Evolutionary conservation across 106 monocot genomes (phyloP).

Genomic region (Dioscorea zingiberensis): DNA sequence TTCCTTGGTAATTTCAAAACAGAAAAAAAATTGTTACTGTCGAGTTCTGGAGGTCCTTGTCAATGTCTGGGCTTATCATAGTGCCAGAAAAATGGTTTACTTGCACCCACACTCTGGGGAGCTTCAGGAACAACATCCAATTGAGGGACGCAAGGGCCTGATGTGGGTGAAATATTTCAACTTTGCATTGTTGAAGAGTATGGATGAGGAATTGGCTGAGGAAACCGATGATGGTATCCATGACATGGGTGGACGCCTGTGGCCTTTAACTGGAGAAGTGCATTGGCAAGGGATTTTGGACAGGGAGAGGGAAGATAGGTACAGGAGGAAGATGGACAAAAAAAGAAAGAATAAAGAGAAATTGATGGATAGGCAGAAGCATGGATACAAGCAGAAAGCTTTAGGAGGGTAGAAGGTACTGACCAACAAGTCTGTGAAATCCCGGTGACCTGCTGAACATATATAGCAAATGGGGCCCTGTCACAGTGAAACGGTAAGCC

Average conservation of each 20-base stretch:
- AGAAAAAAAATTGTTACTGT: constrained; percentile 88
- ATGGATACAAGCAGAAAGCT: constrained; percentile 87
- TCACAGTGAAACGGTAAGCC: too few relatives aligned
- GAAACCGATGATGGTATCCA: constrained; percentile 66
- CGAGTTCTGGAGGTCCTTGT: constrained; percentile 70
- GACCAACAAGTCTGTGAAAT: too few relatives aligned
- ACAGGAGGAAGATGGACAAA: constrained; percentile 82
- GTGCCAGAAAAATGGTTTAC: constrained; percentile 79
- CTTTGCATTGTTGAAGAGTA: constrained; percentile 59
- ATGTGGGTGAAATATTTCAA: constrained; percentile 86
- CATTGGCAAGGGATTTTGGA: constrained; percentile 69
- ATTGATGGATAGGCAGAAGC: constrained; percentile 68
- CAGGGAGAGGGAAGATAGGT: constrained; percentile 74
- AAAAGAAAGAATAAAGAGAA: constrained; percentile 71
- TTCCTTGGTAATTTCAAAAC: constrained; percentile 7
- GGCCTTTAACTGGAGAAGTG: constrained; percentile 90
- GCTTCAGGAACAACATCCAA: constrained; percentile 62
- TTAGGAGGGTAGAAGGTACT: constrained; percentile 31
- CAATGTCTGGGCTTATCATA: constrained; percentile 97
- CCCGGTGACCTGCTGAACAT: too few relatives aligned
- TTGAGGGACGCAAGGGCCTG: constrained; percentile 37
- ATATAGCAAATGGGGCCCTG: too few relatives aligned
- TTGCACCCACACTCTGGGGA: constrained; percentile 57
- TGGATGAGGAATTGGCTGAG: constrained; percentile 97
- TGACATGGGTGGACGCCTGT: constrained; percentile 41